These are phyloP conservation scores for Phytophthora rubi DNA, from an alignment of 352 stramenopile species.

Conservation along the genomic window DNA sequence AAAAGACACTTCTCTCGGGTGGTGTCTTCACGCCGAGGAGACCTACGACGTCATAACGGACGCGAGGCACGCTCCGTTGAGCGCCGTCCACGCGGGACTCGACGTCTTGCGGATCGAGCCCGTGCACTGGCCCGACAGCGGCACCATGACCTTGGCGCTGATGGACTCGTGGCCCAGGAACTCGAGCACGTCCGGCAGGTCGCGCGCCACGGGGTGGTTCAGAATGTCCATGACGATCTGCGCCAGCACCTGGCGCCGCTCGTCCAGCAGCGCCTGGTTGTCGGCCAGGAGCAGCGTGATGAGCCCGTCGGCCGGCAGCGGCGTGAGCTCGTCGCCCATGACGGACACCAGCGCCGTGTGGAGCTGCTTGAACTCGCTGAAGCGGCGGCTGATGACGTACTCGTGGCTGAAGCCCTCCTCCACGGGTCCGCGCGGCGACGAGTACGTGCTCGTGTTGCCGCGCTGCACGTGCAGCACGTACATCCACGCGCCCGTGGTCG, in stretches of 20 bases:
- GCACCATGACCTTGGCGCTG: conserved; percentile 51
- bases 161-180: conserved; percentile 65
- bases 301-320: conserved; percentile 61
- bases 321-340: conserved; percentile 56
- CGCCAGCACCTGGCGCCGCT: conserved; percentile 69
- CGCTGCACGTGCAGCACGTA: conserved; percentile 65
- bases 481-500: conserved; percentile 58
- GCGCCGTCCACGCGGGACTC: conserved; percentile 62
- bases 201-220: conserved; percentile 54
- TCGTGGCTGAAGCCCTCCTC: conserved; percentile 46
- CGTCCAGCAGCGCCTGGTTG: conserved; percentile 68
- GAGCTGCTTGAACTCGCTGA: conserved; percentile 75
- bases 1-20: not conserved
- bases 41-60: conserved; percentile 27
- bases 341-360: conserved; percentile 54
- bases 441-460: conserved; percentile 41
- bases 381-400: conserved; percentile 74
- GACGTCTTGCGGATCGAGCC: conserved; percentile 80
- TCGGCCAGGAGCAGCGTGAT: conserved; percentile 75
- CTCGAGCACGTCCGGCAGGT: conserved; percentile 67
- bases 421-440: conserved; percentile 35
- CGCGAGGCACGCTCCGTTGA: conserved; percentile 24
- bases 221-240: conserved; percentile 69
- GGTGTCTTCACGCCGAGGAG: not conserved
- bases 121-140: conserved; percentile 51